These are phyloP conservation scores for Metschnikowia borealis DNA, from an alignment of 805 yeast genomes.

Conservation along the genomic window DNA sequence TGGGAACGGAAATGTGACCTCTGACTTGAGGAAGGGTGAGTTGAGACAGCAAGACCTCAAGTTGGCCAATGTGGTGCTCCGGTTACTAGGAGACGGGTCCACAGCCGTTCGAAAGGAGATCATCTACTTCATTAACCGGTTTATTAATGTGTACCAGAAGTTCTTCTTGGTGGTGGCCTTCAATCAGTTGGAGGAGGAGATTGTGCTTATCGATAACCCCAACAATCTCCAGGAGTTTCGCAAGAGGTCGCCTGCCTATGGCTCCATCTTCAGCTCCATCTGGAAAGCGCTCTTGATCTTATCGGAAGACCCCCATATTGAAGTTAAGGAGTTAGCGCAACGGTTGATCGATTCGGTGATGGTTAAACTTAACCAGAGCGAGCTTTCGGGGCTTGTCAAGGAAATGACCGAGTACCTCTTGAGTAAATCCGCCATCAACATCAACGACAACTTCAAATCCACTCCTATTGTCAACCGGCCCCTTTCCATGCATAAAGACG, in stretches of 20 bases:
- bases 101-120: constrained; percentile 85
- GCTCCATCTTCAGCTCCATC: constrained; percentile 76
- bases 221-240: constrained; percentile 59
- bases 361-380: constrained; percentile 58
- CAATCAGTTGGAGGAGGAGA: constrained; percentile 77
- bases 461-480: constrained; percentile 34
- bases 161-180: constrained; percentile 86
- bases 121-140: constrained; percentile 68
- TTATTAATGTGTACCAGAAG: constrained; percentile 63
- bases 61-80: constrained; percentile 63
- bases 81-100: constrained; percentile 80
- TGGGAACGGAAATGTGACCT: constrained; percentile 12
- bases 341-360: constrained; percentile 71
- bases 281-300: constrained; percentile 83
- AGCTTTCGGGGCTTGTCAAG: constrained; percentile 57
- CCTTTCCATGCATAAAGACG: constrained; percentile 13
- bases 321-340: constrained; percentile 69
- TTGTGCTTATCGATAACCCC: constrained; percentile 60
- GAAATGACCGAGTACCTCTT: constrained; percentile 64
- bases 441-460: constrained; percentile 38
- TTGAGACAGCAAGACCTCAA: constrained; percentile 64
- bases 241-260: constrained; percentile 74
- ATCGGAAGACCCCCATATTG: constrained; percentile 84
- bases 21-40: constrained; percentile 41
- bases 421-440: constrained; percentile 44